phyloP scores from a whole-genome alignment of 176 grass and related monocot genomes.

The Aegilops speltoides region DNA sequence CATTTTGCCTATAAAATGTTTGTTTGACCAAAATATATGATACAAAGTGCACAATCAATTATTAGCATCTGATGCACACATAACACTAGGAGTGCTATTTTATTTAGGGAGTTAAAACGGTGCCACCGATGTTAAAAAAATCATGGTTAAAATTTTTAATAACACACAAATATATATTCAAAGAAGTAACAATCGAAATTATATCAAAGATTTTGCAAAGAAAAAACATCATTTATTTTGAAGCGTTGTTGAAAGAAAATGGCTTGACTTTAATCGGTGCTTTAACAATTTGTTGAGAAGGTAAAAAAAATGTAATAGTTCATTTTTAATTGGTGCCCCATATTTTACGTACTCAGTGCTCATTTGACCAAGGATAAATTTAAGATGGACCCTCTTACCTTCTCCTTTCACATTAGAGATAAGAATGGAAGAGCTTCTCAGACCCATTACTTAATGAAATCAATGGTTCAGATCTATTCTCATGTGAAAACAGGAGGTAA shows the following conservation, averaged over 20 bases:
- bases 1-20: background rate
- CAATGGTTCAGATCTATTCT: no score
- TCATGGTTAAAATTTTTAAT: background rate
- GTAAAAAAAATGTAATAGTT: background rate
- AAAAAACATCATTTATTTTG: background rate
- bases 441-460: no score
- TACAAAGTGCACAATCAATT: background rate
- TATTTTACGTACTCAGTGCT: background rate
- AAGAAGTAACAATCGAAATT: background rate
- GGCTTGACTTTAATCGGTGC: background rate
- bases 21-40: background rate
- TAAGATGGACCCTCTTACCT: no score
- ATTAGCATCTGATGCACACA: background rate
- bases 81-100: background rate
- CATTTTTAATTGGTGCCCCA: background rate
- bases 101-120: background rate
- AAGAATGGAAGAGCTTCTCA: no score
- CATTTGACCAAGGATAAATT: no score
- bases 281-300: background rate
- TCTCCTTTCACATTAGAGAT: no score
- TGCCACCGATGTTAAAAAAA: background rate
- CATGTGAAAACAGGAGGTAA: no score
- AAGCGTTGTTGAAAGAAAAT: background rate
- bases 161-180: background rate
- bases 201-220: background rate